phyloP scores from a whole-genome alignment of 768 basidiomycete species.

The Leccinellum luteum region DNA sequence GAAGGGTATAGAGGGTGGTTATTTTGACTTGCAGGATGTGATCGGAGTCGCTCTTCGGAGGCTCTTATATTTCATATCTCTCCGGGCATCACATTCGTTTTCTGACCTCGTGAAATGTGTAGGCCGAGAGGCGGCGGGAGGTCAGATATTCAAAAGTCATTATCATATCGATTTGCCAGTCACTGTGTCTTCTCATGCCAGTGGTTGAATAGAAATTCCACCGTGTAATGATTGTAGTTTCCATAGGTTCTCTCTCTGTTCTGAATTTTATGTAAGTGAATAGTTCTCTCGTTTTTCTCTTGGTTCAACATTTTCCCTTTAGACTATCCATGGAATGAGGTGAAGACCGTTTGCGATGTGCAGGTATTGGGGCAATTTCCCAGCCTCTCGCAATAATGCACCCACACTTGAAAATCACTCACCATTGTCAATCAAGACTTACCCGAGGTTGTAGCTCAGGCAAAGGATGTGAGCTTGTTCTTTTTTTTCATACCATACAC shows the following conservation, averaged over 20 bases:
- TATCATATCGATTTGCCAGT: background rate
- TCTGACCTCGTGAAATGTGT: background rate
- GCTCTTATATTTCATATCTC: too few species aligned
- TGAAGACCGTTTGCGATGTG: background rate
- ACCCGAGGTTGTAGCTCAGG: background rate
- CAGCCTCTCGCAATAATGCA: background rate
- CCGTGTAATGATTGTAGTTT: slow-evolving; percentile 21
- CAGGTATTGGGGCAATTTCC: background rate
- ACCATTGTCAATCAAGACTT: too few species aligned
- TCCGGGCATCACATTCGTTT: background rate
- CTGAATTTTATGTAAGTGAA: background rate
- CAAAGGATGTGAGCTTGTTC: background rate
- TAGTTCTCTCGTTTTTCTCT: background rate
- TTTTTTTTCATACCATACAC: background rate
- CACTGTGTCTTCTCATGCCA: too few species aligned
- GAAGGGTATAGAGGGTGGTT: slow-evolving; percentile 14
- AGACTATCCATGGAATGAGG: background rate
- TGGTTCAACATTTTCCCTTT: background rate
- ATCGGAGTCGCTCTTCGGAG: slow-evolving; percentile 1
- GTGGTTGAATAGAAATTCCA: slow-evolving; percentile 17
- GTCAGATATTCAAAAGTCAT: slow-evolving; percentile 2
- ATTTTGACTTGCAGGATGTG: slow-evolving; percentile 26
- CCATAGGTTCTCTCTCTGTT: slow-evolving; percentile 17
- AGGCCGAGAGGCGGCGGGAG: slow-evolving; percentile 17
- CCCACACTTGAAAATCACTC: background rate